These are phyloP conservation scores for Antitrichia curtipendula DNA, from an alignment of 225 moss, liverwort and hornwort species.

Conservation along the genomic window DNA sequence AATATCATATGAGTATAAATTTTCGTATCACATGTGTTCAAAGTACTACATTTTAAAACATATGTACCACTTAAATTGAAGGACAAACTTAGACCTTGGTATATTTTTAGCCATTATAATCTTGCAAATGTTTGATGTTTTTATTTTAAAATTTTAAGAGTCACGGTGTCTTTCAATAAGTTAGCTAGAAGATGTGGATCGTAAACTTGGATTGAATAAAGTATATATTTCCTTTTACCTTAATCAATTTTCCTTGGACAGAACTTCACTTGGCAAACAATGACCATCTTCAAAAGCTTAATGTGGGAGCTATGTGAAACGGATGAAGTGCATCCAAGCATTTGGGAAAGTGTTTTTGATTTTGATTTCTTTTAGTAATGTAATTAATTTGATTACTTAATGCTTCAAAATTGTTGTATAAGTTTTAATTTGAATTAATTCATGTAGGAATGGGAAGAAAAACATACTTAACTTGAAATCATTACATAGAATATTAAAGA, in stretches of 20 bases:
- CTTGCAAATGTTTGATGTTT: rapidly evolving
- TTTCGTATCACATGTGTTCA: background rate
- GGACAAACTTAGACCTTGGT: rapidly evolving
- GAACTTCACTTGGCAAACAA: background rate
- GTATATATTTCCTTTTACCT: background rate
- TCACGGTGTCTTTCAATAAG: background rate
- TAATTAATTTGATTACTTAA: background rate
- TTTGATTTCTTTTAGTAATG: background rate
- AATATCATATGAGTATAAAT: background rate
- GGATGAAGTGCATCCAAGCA: background rate
- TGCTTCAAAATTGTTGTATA: background rate
- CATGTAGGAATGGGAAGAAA: background rate
- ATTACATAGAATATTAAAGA: too few species aligned
- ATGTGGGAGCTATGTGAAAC: background rate
- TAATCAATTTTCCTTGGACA: rapidly evolving
- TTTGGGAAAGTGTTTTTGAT: background rate
- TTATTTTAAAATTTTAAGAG: rapidly evolving
- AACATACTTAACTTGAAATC: too few species aligned
- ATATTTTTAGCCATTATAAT: background rate
- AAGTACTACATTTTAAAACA: background rate
- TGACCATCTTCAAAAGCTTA: background rate
- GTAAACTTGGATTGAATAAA: background rate
- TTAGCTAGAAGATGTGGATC: background rate
- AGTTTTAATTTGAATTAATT: background rate
- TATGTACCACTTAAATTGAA: too few species aligned